A percentile compares a stretch with the other conserved stretches of the same genome.
Evolutionary conservation across 176 grass and related monocot genomes (phyloP).

Genomic region (Saccharum spontaneum): DNA sequence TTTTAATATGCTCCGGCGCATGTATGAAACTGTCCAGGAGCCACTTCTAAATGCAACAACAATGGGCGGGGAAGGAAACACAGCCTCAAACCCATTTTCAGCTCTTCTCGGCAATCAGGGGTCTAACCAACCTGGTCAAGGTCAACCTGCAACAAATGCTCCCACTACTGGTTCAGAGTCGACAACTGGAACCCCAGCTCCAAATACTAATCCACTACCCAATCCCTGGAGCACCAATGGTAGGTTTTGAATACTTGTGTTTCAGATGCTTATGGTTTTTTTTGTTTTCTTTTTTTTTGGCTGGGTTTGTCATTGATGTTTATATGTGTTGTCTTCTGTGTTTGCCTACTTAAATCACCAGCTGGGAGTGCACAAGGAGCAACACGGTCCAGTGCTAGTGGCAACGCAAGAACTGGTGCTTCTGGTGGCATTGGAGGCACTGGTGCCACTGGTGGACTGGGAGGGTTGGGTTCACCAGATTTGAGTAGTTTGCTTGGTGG

Average conservation of each 20-base stretch:
- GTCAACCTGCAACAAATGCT: slow-evolving; percentile 49
- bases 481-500: slow-evolving; percentile 67
- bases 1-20: slow-evolving; percentile 97
- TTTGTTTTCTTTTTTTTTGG: slow-evolving; percentile 21
- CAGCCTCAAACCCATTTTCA: slow-evolving; percentile 83
- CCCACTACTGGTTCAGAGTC: slow-evolving; percentile 52
- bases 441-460: slow-evolving; percentile 40
- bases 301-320: not conserved
- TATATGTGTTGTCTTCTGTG: slow-evolving; percentile 1
- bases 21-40: slow-evolving; percentile 99
- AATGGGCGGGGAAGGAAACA: slow-evolving; percentile 64
- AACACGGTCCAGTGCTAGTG: slow-evolving; percentile 42
- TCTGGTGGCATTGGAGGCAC: slow-evolving; percentile 43
- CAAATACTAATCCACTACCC: slow-evolving; percentile 94
- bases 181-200: slow-evolving; percentile 65
- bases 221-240: slow-evolving; percentile 84
- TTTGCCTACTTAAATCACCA: slow-evolving; percentile 35
- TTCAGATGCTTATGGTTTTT: slow-evolving; percentile 14
- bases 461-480: slow-evolving; percentile 63
- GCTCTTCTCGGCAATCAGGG: slow-evolving; percentile 80
- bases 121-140: slow-evolving; percentile 56
- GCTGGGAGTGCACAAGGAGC: slow-evolving; percentile 65
- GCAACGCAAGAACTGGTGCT: slow-evolving; percentile 43
- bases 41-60: slow-evolving; percentile 94
- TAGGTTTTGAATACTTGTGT: slow-evolving; percentile 41